These are phyloP conservation scores for Bipolaris cookei DNA, from an alignment of 2,329 filamentous ascomycete genomes.

Conservation along the genomic window DNA sequence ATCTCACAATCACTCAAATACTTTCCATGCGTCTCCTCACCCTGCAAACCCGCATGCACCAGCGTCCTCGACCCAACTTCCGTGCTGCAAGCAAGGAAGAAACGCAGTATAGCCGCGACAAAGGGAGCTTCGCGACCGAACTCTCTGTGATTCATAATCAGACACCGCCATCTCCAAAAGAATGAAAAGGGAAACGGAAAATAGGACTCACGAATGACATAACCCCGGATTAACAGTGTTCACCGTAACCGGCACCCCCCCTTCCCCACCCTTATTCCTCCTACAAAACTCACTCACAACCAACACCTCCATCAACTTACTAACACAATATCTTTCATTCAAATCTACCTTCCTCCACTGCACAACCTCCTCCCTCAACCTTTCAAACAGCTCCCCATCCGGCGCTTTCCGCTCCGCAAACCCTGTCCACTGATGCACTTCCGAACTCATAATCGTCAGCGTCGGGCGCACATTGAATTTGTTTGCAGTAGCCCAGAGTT, in stretches of 20 bases:
- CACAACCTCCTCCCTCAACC: slow-evolving; percentile 26
- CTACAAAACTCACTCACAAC: slow-evolving; percentile 32
- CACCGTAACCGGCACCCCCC: slow-evolving; percentile 42
- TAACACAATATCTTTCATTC: slow-evolving; percentile 31
- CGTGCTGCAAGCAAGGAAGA: slow-evolving; percentile 44
- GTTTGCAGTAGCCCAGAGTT: slow-evolving; percentile 32
- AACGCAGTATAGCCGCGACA: slow-evolving; percentile 19
- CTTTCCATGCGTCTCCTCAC: slow-evolving; percentile 49
- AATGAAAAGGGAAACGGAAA: neutral
- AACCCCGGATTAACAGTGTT: slow-evolving; percentile 46
- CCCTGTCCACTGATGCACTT: slow-evolving; percentile 38
- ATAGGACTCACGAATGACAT: slow-evolving; percentile 38
- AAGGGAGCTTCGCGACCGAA: slow-evolving; percentile 28
- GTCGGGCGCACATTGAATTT: slow-evolving; percentile 34
- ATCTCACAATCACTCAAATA: slow-evolving; percentile 50
- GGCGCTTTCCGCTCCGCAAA: slow-evolving; percentile 35
- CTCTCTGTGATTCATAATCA: slow-evolving; percentile 16
- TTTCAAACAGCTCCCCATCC: slow-evolving; percentile 37
- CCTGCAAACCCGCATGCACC: slow-evolving; percentile 48
- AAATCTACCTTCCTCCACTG: slow-evolving; percentile 18
- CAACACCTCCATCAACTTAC: slow-evolving; percentile 45
- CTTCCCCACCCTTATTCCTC: slow-evolving; percentile 14
- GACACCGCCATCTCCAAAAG: too few species aligned
- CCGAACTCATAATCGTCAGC: slow-evolving; percentile 43
- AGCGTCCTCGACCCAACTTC: slow-evolving; percentile 52